These are phyloP conservation scores for Thalassiosira exigua DNA, from an alignment of 352 stramenopile species.

Conservation along the genomic window DNA sequence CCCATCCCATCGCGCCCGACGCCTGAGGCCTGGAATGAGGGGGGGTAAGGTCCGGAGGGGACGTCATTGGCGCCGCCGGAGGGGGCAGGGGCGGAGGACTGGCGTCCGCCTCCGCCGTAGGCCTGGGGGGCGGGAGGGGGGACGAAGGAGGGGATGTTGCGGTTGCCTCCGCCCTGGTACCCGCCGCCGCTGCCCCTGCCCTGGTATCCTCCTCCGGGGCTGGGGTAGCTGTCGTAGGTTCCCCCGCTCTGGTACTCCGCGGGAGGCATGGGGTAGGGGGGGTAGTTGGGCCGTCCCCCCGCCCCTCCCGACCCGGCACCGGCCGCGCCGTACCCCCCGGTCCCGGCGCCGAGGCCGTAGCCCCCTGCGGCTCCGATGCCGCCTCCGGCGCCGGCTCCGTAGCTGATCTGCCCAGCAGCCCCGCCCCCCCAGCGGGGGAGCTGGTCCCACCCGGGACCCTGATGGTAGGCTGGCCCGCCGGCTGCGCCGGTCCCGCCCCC, in stretches of 20 bases:
- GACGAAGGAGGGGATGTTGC: conserved; percentile 36
- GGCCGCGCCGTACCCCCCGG: neutral
- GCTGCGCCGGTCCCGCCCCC: neutral
- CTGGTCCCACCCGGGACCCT: conserved; percentile 33
- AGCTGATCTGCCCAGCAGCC: conserved; percentile 11
- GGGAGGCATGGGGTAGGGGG: conserved; percentile 22
- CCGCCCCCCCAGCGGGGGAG: conserved; percentile 35
- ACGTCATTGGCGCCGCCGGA: conserved; percentile 6
- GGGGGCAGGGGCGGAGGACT: neutral
- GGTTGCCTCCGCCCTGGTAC: conserved; percentile 12
- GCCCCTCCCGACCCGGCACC: neutral
- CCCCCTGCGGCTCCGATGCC: neutral
- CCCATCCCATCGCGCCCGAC: conserved; percentile 2
- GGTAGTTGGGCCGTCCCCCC: conserved; percentile 5
- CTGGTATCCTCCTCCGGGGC: neutral
- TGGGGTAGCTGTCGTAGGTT: conserved; percentile 12
- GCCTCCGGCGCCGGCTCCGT: conserved; percentile 7
- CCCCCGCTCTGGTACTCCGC: conserved; percentile 9
- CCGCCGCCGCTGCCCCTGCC: neutral
- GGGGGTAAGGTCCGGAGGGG: conserved; percentile 42
- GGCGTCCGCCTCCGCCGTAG: neutral
- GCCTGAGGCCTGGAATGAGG: conserved; percentile 31
- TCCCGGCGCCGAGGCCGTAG: neutral
- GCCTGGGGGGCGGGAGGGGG: conserved; percentile 12
- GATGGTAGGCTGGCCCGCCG: conserved; percentile 9